Base-by-base conservation (phyloP, 805 yeast species). In the Maudiozyma bulderi region DNA sequence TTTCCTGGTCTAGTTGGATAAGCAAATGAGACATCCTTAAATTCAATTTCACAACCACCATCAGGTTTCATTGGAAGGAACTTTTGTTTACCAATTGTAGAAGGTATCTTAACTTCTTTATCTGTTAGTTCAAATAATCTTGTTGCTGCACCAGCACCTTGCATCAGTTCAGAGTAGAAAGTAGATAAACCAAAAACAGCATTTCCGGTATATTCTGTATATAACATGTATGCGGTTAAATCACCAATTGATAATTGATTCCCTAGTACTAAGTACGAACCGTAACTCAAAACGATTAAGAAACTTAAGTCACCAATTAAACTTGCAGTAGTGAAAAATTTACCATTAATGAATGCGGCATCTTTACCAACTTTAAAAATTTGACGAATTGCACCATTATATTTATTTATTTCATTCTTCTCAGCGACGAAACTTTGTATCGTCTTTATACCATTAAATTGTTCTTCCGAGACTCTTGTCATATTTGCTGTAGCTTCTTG, bases 101-200 rank as follows among this genome's bases (percentile, higher is more conserved):
- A 78, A 10, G 75, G 71, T 41, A 91, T 87, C 15, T 73, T 68
- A 1, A 97, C 90, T 50, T 80, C 70, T 66, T 85, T 75, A 53
- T 87, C 95, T 43, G 84, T 78, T 44, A 93, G 72, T 64, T 93
- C 99, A 69, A 91, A 91, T 37, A 91, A 72, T 54, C 99, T 75
- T 47, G 91, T 82, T 0, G 98, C 95, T 1, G 98, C 98, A 49
- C 99, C 99, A 8, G 88, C 86, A 47, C 97, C 98, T 70, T 93
- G 93, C 99, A 93, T 93, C 51, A 93, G 71, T 65, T 93, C 99
- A 0, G 96, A 83, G 62, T 90, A 93, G 62, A 93, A 91, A 53
- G 86, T 84, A 0, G 96, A 91, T n/a, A 91, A 64, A 0, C 97
- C 96, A 64, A 85, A 86, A 47, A 91, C 86, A 5, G 97, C 84